Evolutionary conservation across 176 grass and related monocot species (phyloP), one percentile per base, ranked within the genome.

Genomic region (Stipa capillata): DNA sequence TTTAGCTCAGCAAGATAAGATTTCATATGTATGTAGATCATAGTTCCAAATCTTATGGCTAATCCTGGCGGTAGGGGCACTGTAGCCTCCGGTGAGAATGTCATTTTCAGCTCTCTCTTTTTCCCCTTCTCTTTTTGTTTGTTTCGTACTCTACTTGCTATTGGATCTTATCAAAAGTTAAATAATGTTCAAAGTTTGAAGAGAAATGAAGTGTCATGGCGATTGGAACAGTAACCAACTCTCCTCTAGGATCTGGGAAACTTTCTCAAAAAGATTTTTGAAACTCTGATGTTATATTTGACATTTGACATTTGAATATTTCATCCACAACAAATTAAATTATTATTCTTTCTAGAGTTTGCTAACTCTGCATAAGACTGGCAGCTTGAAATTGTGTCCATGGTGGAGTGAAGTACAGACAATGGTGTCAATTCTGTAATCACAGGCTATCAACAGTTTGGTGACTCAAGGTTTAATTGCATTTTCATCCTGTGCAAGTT

Each of bases 361-460:
- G n/a, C n/a, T 59, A 97, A 87, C 62, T 97, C 92, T 58, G 93
- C 90, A 60, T 97, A 97, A 76, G 93, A 90, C 93, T 97, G 65
- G 29, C 32, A 81, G 43, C 43, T 49, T 65, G 20, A 64, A 9
- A 34, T 51, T 78, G 28, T 47, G 40, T n/a, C 16, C 8, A 77
- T 62, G 56, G 41, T 31, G 36, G 25, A 33, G 27, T 77, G 10
- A 43, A 73, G 31, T 73, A 54, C 51, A 56, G 51, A 73, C 11
- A 51, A 51, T 21, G 20, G 20, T 75, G 36, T 45, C 23, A 29
- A 40, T 23, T 20, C n/a, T 79, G 5, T 8, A 54, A 42, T 60
- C 18, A 40, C 18, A 79, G 18, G 24, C 4, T 57, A 55, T 56
- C 10, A 65, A 66, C n/a, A 72, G 33, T 62, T 79, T 44, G 18